Evolutionary conservation across 805 yeast species (phyloP).

Genomic region (Helenozyma rhizophorensis): DNA sequence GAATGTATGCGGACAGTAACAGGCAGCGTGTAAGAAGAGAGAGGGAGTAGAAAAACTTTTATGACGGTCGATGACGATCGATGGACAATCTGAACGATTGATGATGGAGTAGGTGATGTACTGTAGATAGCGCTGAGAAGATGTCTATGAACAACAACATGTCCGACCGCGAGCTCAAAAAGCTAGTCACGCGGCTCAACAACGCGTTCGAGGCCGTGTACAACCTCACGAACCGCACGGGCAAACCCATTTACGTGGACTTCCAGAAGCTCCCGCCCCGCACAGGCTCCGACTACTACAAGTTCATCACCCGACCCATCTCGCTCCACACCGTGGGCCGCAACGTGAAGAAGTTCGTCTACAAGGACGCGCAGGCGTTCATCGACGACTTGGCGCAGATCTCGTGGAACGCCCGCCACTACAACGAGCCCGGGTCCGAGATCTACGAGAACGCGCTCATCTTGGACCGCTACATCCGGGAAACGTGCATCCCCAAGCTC

Average conservation of each 20-base stretch:
- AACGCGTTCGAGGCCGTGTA: conserved; percentile 36
- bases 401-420: conserved; percentile 85
- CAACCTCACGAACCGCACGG: conserved; percentile 37
- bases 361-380: conserved; percentile 62
- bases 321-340: conserved; percentile 71
- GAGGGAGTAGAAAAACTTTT: too few relatives aligned
- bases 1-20: too few relatives aligned
- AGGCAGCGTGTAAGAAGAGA: too few relatives aligned
- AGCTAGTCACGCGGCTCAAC: conserved; percentile 29
- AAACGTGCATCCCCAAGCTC: conserved; percentile 46
- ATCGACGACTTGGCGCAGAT: conserved; percentile 77
- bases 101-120: too few relatives aligned
- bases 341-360: conserved; percentile 49
- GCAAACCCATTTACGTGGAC: conserved; percentile 45
- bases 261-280: conserved; percentile 73
- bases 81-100: too few relatives aligned
- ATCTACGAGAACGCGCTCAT: conserved; percentile 67
- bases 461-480: conserved; percentile 48
- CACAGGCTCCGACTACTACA: conserved; percentile 75
- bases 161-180: conserved; percentile 38
- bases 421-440: conserved; percentile 64
- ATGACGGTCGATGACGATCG: too few relatives aligned
- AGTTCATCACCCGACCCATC: conserved; percentile 72
- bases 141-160: conserved; percentile 16
- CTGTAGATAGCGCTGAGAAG: too few relatives aligned